Evolutionary conservation across 495 filamentous ascomycete genomes (phyloP).

Genomic region (Talaromyces proteolyticus): DNA sequence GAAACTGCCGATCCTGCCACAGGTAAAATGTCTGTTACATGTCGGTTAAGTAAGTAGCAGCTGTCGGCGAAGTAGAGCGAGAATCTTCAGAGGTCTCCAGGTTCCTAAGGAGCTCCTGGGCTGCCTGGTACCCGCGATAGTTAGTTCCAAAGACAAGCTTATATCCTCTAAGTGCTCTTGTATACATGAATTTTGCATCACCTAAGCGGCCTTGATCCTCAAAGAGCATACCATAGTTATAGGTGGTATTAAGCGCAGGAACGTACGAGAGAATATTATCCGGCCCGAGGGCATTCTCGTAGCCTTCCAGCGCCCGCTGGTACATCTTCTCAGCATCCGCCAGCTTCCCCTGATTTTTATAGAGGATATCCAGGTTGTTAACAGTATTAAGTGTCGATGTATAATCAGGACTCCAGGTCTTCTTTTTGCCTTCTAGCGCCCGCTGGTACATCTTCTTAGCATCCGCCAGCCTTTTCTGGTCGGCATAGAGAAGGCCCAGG

Average conservation of each 20-base stretch:
- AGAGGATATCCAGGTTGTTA: constrained; percentile 30
- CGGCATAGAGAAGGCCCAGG: constrained; percentile 18
- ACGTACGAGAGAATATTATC: constrained; percentile 13
- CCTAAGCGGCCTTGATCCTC: constrained; percentile 11
- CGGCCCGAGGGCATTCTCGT: constrained; percentile 27
- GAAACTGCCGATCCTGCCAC: not conserved
- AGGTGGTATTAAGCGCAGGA: constrained; percentile 14
- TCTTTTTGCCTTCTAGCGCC: constrained; percentile 22
- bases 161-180: not conserved
- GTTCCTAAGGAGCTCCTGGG: not conserved
- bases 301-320: constrained; percentile 18
- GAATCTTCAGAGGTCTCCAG: not conserved
- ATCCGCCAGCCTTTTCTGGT: constrained; percentile 27
- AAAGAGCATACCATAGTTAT: constrained; percentile 14
- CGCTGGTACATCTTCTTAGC: constrained; percentile 30
- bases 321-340: constrained; percentile 32
- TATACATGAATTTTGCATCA: constrained; percentile 8
- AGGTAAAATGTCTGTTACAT: not conserved
- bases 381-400: constrained; percentile 21
- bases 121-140: not conserved
- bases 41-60: not conserved
- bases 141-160: not conserved
- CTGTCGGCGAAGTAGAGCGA: not conserved
- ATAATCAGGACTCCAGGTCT: constrained; percentile 24
- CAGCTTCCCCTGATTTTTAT: constrained; percentile 27